Conservation (phyloP, 805 yeast species). For the Candida loeiensis region DNA sequence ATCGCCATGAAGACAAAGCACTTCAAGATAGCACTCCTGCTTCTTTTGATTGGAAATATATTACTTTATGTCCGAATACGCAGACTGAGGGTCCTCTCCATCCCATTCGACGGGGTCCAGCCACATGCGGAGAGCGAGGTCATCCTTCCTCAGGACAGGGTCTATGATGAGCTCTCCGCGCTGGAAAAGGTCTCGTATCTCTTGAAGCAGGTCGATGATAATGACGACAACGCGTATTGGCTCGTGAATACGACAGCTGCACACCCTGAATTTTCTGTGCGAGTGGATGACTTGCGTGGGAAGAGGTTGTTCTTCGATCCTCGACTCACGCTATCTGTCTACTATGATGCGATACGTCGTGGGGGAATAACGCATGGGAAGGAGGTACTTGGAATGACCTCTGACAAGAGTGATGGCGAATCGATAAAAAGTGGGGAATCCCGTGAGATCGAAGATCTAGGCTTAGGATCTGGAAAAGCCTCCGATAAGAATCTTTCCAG, state of each 20-base stretch:
- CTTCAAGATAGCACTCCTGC: neutral
- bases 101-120: neutral
- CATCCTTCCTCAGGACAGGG: constrained; percentile 15
- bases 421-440: too few species aligned
- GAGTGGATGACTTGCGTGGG: constrained; percentile 1
- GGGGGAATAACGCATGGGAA: too few species aligned
- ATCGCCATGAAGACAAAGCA: neutral
- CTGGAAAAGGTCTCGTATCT: constrained; percentile 12
- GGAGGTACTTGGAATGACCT: too few species aligned
- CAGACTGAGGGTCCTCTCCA: neutral
- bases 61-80: neutral
- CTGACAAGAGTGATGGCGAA: too few species aligned
- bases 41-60: neutral
- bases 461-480: too few species aligned
- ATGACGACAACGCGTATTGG: constrained; percentile 15
- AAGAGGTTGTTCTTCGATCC: constrained; percentile 16
- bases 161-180: constrained; percentile 16
- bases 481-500: too few species aligned
- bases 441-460: too few species aligned
- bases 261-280: constrained; percentile 3
- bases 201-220: constrained; percentile 4
- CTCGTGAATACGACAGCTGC: constrained; percentile 13
- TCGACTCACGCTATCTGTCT: constrained; percentile 20
- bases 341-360: constrained; percentile 10
- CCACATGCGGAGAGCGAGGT: constrained; percentile 25